These are phyloP conservation scores for Hyaloraphidium curvatum DNA, from an alignment of 192 early-diverging fungal species.

Conservation along the genomic window DNA sequence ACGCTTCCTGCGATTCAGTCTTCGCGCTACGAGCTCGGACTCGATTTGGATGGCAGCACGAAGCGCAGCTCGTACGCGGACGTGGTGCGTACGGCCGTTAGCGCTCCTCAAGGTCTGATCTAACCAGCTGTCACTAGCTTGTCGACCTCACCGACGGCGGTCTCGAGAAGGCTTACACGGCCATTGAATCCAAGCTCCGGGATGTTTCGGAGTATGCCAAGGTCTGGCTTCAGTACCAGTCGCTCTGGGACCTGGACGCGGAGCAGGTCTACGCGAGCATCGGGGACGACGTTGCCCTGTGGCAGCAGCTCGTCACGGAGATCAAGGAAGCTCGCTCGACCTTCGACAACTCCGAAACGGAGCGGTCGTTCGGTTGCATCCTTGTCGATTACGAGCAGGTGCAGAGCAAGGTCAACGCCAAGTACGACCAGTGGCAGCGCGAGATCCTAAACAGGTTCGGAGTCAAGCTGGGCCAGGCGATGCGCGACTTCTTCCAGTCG, in stretches of 20 bases:
- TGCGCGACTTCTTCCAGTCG: conserved; percentile 55
- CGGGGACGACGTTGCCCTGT: conserved; percentile 70
- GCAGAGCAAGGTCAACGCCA: conserved; percentile 92
- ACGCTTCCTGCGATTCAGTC: conserved; percentile 66
- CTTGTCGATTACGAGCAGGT: conserved; percentile 93
- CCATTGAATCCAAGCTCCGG: conserved; percentile 56
- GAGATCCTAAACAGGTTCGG: conserved; percentile 90
- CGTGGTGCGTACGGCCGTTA: neutral
- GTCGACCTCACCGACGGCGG: conserved; percentile 46
- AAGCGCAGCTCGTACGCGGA: neutral
- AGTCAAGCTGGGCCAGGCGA: conserved; percentile 48
- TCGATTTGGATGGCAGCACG: conserved; percentile 24
- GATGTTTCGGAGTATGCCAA: conserved; percentile 68
- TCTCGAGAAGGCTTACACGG: conserved; percentile 58
- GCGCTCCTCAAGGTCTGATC: neutral
- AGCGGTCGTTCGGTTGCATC: conserved; percentile 66
- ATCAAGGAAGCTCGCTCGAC: conserved; percentile 83
- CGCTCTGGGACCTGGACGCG: conserved; percentile 90
- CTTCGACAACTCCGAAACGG: conserved; percentile 90
- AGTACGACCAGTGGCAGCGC: conserved; percentile 95
- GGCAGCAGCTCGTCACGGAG: conserved; percentile 87
- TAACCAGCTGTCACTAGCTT: conserved; percentile 11
- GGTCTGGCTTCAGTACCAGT: conserved; percentile 96
- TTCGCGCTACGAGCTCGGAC: conserved; percentile 68
- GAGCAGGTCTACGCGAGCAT: conserved; percentile 62